Evolutionary conservation across 352 stramenopile species (phyloP).

Genomic region (Globisporangium recalcitrans): DNA sequence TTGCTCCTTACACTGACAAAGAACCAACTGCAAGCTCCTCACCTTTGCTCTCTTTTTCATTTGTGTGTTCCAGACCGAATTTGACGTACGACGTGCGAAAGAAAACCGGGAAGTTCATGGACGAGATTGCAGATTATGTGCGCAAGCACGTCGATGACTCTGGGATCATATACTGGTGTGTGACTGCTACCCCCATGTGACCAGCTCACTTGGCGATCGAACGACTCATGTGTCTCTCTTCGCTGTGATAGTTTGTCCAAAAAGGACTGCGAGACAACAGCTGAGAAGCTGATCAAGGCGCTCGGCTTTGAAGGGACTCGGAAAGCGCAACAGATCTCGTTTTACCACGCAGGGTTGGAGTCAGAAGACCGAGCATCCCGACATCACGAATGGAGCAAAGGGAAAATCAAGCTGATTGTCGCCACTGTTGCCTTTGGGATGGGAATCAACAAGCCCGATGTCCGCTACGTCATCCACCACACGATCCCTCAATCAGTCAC

Average conservation of each 20-base stretch:
- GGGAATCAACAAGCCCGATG: constrained; percentile 88
- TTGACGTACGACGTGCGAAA: constrained; percentile 82
- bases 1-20: not conserved
- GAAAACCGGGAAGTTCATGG: constrained; percentile 77
- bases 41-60: not conserved
- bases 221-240: not conserved
- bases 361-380: constrained; percentile 65
- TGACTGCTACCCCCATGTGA: not conserved
- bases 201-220: not conserved
- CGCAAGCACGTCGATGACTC: constrained; percentile 81
- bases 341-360: constrained; percentile 81
- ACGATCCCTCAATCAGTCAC: constrained; percentile 86
- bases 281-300: constrained; percentile 73
- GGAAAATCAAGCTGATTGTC: constrained; percentile 87
- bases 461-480: constrained; percentile 88
- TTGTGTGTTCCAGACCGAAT: constrained; percentile 44
- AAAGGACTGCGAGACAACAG: constrained; percentile 83
- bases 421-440: constrained; percentile 87
- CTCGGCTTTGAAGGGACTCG: constrained; percentile 69
- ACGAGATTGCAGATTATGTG: constrained; percentile 74
- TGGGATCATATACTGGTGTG: constrained; percentile 86
- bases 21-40: not conserved
- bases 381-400: constrained; percentile 87
- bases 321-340: constrained; percentile 69
- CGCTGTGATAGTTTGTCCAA: constrained; percentile 64